Percentiles rank a stretch among this genome's conserved stretches.
These are phyloP conservation scores for Xerocomus minutiporus DNA, from an alignment of 1,284 basidiomycete species.

Conservation along the genomic window DNA sequence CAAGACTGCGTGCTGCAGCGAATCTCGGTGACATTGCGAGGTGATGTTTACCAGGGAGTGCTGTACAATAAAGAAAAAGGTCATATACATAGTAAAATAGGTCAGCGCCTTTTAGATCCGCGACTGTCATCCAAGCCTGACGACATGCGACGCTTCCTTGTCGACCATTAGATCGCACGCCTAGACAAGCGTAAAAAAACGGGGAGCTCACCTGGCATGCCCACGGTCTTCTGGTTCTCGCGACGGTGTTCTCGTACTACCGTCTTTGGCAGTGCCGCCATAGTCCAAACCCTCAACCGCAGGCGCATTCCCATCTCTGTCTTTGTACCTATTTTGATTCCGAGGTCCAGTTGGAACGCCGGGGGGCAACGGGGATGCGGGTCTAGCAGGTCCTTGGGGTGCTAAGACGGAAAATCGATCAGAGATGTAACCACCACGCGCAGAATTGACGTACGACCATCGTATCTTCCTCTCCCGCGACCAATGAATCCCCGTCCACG, in stretches of 20 bases:
- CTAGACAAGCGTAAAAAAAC: not conserved
- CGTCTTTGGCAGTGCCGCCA: conserved; percentile 51
- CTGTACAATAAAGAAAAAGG: conserved; percentile 23
- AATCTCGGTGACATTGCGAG: conserved; percentile 7
- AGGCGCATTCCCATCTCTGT: conserved; percentile 72
- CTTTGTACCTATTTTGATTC: conserved; percentile 84
- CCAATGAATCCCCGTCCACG: conserved; percentile 44
- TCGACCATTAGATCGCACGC: conserved; percentile 10
- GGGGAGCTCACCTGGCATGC: conserved; percentile 39
- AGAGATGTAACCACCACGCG: not conserved
- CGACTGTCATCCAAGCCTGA: conserved; percentile 56
- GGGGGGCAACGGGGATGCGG: conserved; percentile 75
- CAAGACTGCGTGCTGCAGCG: not conserved
- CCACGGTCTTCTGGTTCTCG: conserved; percentile 56
- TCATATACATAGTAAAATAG: conserved; percentile 29
- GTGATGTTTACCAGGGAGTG: conserved; percentile 10
- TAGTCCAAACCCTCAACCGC: conserved; percentile 83
- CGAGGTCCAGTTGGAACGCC: conserved; percentile 80
- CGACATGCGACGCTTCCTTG: conserved; percentile 57
- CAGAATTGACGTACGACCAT: conserved; percentile 34
- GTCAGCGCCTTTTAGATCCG: conserved; percentile 59
- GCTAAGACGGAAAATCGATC: conserved; percentile 20
- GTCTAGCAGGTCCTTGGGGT: conserved; percentile 56
- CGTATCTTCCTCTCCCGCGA: conserved; percentile 46
- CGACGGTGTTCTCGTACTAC: conserved; percentile 46